Percentiles rank a stretch among this genome's conserved stretches.
These are phyloP conservation scores for Nigrograna mackinnonii DNA, from an alignment of 2,329 filamentous ascomycete genomes.

Conservation along the genomic window DNA sequence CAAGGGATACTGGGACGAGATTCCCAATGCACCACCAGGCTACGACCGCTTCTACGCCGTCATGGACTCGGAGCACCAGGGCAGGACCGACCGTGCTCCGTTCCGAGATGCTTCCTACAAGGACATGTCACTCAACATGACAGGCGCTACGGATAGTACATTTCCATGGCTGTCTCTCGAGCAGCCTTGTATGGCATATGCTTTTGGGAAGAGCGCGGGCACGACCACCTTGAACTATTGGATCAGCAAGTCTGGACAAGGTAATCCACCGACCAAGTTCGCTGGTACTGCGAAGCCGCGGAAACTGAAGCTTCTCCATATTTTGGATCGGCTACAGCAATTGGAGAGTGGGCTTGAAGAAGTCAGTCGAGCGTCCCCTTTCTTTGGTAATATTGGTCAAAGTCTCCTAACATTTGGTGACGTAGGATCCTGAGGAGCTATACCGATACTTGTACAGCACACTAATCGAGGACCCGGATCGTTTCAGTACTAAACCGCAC, in stretches of 20 bases:
- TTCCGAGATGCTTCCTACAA: slow-evolving; percentile 39
- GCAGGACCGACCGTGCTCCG: slow-evolving; percentile 40
- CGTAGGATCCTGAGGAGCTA: slow-evolving; percentile 42
- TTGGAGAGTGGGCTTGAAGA: slow-evolving; percentile 47
- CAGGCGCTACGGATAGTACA: slow-evolving; percentile 34
- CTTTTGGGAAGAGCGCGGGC: slow-evolving; percentile 67
- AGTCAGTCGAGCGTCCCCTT: slow-evolving; percentile 35
- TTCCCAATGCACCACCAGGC: slow-evolving; percentile 38
- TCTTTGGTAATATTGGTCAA: slow-evolving; percentile 15
- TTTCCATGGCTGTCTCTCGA: slow-evolving; percentile 73
- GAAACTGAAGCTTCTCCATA: slow-evolving; percentile 59
- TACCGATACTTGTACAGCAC: slow-evolving; percentile 67
- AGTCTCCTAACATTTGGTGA: slow-evolving; percentile 35
- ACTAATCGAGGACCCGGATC: slow-evolving; percentile 70
- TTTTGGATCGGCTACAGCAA: slow-evolving; percentile 47
- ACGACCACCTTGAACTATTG: slow-evolving; percentile 75
- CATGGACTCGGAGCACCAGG: slow-evolving; percentile 41
- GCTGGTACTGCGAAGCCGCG: slow-evolving; percentile 64
- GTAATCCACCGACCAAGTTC: slow-evolving; percentile 61
- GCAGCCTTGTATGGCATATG: slow-evolving; percentile 72
- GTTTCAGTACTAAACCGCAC: slow-evolving; percentile 59
- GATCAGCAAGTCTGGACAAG: slow-evolving; percentile 61
- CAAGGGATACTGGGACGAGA: slow-evolving; percentile 42
- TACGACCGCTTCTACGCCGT: slow-evolving; percentile 45
- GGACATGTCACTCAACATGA: slow-evolving; percentile 43